phyloP scores from a whole-genome alignment of 139 green algal genomes.

The Tetradesmus obliquus region DNA sequence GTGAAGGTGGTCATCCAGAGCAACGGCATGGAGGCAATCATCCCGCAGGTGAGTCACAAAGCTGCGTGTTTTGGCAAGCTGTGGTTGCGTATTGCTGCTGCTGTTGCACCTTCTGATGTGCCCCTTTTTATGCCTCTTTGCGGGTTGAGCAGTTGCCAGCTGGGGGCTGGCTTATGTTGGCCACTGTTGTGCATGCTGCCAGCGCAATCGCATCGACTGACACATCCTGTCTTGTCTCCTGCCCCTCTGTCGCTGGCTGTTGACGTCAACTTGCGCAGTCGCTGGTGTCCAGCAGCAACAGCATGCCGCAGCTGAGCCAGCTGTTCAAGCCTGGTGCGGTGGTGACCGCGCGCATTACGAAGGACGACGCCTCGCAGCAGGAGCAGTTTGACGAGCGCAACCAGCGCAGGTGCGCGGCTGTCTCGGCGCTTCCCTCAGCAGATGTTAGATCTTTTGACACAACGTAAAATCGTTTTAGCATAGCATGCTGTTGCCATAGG shows the following conservation, averaged over 20 bases:
- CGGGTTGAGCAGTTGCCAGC: too few relatives aligned
- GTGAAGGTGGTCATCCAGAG: constrained; percentile 49
- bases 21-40: constrained; percentile 64
- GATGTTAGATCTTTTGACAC: too few relatives aligned
- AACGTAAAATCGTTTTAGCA: too few relatives aligned
- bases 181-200: neutral
- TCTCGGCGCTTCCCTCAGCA: neutral
- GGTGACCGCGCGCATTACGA: constrained; percentile 18
- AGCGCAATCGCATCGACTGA: too few relatives aligned
- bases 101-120: too few relatives aligned
- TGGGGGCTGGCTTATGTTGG: too few relatives aligned
- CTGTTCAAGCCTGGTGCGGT: constrained; percentile 18
- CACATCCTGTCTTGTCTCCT: too few relatives aligned
- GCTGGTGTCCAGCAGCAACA: neutral
- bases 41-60: constrained; percentile 45
- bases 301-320: neutral
- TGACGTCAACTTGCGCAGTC: neutral
- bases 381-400: constrained; percentile 5
- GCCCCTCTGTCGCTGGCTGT: neutral
- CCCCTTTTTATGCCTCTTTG: too few relatives aligned
- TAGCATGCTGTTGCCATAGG: too few relatives aligned
- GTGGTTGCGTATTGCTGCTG: too few relatives aligned
- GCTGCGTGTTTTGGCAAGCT: neutral
- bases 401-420: neutral
- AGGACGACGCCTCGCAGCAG: neutral